Conservation (phyloP, 2,329 filamentous ascomycete genomes). For the Tolypocladium pustulatum region DNA sequence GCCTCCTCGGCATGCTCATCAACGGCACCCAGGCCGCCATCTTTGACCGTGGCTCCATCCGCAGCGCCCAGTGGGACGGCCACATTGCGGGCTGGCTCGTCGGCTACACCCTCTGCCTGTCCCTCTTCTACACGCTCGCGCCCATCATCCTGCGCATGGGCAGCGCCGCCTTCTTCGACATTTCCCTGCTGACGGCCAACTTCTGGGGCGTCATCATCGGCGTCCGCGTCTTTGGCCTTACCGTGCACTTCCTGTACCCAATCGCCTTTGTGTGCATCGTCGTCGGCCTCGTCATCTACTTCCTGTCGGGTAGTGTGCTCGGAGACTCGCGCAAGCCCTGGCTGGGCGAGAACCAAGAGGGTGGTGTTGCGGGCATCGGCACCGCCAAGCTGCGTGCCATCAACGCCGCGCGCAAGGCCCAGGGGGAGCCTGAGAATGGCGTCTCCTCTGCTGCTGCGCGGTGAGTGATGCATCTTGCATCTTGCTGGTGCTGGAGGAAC, state of each 20-base stretch:
- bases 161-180: conserved; percentile 91
- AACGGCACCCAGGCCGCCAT: conserved; percentile 86
- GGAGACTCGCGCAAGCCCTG: conserved; percentile 92
- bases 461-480: not conserved
- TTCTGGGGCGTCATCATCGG: conserved; percentile 97
- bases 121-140: conserved; percentile 78
- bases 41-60: conserved; percentile 57
- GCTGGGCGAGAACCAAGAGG: conserved; percentile 79
- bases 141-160: conserved; percentile 84
- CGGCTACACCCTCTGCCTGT: conserved; percentile 80
- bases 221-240: conserved; percentile 69
- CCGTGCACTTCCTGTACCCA: conserved; percentile 84
- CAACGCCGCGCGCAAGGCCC: conserved; percentile 38
- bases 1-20: conserved; percentile 80
- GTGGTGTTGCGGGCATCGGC: conserved; percentile 67
- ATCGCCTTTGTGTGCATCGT: conserved; percentile 93
- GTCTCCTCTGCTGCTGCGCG: not conserved
- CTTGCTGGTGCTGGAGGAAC: not conserved
- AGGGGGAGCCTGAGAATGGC: conserved; percentile 18
- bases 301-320: conserved; percentile 68
- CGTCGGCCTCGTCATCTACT: conserved; percentile 76
- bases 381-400: conserved; percentile 73
- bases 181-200: conserved; percentile 84
- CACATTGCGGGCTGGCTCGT: conserved; percentile 66
- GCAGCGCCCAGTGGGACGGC: conserved; percentile 7